Conservation (phyloP, 1,284 basidiomycete species). For the Pseudozyma pruni region DNA sequence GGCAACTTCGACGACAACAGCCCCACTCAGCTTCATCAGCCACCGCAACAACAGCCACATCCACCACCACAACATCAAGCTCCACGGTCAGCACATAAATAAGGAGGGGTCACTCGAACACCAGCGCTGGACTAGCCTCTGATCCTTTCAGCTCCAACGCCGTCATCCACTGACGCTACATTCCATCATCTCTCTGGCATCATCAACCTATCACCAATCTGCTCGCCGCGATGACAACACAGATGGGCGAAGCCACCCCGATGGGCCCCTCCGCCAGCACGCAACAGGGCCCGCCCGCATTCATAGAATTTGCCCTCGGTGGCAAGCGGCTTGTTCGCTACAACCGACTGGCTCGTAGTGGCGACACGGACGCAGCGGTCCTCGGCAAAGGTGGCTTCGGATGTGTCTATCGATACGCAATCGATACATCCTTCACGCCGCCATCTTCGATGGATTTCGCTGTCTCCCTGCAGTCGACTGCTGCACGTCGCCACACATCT, state of each 20-base stretch:
- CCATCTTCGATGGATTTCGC: slow-evolving; percentile 37
- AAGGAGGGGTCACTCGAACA: too few species aligned
- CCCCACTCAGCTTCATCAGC: slow-evolving; percentile 2
- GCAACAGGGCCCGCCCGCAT: slow-evolving; percentile 28
- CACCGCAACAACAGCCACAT: too few species aligned
- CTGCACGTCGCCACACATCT: slow-evolving; percentile 15
- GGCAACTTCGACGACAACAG: background rate
- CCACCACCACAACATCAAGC: background rate
- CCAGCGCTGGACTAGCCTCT: background rate
- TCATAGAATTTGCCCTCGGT: slow-evolving; percentile 22
- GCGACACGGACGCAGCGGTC: slow-evolving; percentile 35
- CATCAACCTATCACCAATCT: too few species aligned
- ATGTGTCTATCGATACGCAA: slow-evolving; percentile 47
- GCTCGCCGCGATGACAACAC: slow-evolving; percentile 3
- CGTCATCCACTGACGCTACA: background rate
- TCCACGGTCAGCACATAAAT: too few species aligned
- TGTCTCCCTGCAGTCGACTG: slow-evolving; percentile 7
- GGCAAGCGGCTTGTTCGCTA: slow-evolving; percentile 36
- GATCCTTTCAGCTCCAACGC: background rate
- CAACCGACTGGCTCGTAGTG: slow-evolving; percentile 28
- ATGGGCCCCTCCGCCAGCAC: slow-evolving; percentile 3
- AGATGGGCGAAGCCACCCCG: slow-evolving; percentile 6
- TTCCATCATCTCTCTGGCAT: too few species aligned
- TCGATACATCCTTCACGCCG: slow-evolving; percentile 49
- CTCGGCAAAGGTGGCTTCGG: slow-evolving; percentile 51